phyloP scores from a whole-genome alignment of 495 filamentous ascomycete genomes.

The Talaromyces ruber region DNA sequence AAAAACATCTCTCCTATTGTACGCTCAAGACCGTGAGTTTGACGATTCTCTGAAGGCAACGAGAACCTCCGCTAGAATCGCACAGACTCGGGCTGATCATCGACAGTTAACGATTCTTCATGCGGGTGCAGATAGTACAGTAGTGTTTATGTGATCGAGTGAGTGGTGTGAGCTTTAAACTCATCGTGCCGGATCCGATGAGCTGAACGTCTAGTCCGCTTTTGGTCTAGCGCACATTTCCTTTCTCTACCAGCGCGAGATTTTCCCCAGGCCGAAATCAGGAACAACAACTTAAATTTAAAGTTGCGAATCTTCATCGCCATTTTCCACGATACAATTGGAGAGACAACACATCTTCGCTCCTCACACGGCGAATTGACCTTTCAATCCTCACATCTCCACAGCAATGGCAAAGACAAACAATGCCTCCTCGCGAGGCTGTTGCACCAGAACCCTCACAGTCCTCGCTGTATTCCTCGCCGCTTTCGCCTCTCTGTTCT shows the following conservation, averaged over 20 bases:
- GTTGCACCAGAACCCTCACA: constrained; percentile 28
- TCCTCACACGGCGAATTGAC: neutral
- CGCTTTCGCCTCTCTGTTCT: constrained; percentile 49
- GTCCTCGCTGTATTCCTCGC: constrained; percentile 53
- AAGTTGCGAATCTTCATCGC: neutral
- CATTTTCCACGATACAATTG: neutral
- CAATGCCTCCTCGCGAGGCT: neutral
- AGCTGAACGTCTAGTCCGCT: neutral
- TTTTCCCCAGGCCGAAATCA: neutral
- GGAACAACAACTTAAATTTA: neutral
- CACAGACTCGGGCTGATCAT: neutral
- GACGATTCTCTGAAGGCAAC: no score
- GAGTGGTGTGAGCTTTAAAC: neutral
- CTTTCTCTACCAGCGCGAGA: neutral
- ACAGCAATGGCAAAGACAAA: constrained; percentile 1
- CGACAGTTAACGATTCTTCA: no score
- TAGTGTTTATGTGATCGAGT: neutral
- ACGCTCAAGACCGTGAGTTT: no score
- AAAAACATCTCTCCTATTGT: no score
- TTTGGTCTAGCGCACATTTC: neutral
- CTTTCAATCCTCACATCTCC: neutral
- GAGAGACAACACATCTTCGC: neutral
- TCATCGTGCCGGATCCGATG: neutral
- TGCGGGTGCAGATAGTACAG: no score
- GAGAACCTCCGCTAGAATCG: neutral